Base-by-base conservation (phyloP, 1,284 basidiomycete genomes). In the Cystobasidium sp. region DNA sequence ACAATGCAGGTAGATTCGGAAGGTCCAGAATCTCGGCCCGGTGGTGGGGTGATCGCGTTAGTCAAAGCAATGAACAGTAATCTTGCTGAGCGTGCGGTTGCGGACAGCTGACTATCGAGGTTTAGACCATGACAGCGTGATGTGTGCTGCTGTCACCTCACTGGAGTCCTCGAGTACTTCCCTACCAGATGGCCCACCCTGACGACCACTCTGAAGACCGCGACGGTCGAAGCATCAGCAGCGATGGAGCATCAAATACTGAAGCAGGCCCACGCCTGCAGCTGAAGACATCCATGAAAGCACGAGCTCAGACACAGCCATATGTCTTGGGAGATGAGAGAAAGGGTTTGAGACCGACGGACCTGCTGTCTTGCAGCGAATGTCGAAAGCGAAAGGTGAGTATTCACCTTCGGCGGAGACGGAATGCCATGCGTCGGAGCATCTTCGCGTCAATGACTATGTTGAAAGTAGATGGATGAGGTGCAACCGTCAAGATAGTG, bases 301-400 rank as follows among this genome's bases (percentile, higher is more conserved):
- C 53, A 31, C 53, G 53, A 56, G 53, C 53, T 24, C 20, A 24
- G 39, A 10, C 53, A 37, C 53, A 56, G 53, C 53, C 53, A 37
- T 56, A 56, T 18, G 24, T 37, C 6, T 9, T 56, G 39, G 53
- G 24, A 56, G 22, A 56, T 14, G 51, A 53, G 51, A 18, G 51
- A 18, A 53, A 53, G 24, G 22, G 24, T 4, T 12, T 56, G 53
- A 22, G 53, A 1, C 53, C 53, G 24, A 31, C 53, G 24, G 53
- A 56, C 24, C 24, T 56, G 9, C 53, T 56, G 6, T 56, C 53
- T 14, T 56, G 53, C 39, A 56, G 53, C 53, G 53, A 56, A 37
- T 56, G 53, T 22, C 53, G 53, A 6, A 56, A 56, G 39, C 53
- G 53, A 8, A 56, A 56, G 53, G 53, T 56, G 24, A 56, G 51